A percentile compares a stretch with the other conserved stretches of the same genome.
These are phyloP conservation scores for Nothophoma quercina DNA, from an alignment of 2,329 filamentous ascomycete genomes.

Conservation along the genomic window DNA sequence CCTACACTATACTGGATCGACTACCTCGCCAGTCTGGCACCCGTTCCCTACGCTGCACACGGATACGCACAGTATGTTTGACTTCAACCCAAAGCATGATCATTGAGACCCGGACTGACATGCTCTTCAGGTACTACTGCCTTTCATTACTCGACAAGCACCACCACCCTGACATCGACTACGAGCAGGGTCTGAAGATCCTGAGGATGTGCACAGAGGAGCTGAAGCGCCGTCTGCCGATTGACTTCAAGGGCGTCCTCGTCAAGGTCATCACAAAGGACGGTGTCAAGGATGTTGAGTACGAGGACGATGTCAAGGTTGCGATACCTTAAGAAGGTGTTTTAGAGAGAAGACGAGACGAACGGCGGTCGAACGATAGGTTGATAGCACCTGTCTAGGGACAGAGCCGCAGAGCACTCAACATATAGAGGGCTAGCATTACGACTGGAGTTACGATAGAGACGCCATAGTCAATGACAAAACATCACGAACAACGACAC, in stretches of 20 bases:
- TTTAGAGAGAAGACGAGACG: slow-evolving; percentile 4
- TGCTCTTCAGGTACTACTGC: slow-evolving; percentile 81
- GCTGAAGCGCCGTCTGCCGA: slow-evolving; percentile 92
- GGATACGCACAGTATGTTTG: slow-evolving; percentile 89
- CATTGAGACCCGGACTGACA: slow-evolving; percentile 1
- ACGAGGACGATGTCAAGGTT: slow-evolving; percentile 80
- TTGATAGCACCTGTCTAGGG: slow-evolving; percentile 9
- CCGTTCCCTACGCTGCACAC: slow-evolving; percentile 93
- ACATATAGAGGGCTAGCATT: background rate
- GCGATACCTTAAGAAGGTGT: slow-evolving; percentile 61
- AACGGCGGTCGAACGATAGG: slow-evolving; percentile 9
- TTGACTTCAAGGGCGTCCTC: slow-evolving; percentile 96
- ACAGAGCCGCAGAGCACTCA: background rate
- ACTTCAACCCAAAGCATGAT: background rate
- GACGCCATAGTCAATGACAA: slow-evolving; percentile 18
- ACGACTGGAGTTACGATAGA: slow-evolving; percentile 16
- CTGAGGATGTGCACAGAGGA: slow-evolving; percentile 95
- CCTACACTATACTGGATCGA: slow-evolving; percentile 97
- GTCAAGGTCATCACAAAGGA: slow-evolving; percentile 97
- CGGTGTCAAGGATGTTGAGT: slow-evolving; percentile 83
- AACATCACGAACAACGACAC: slow-evolving; percentile 4
- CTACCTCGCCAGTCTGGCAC: slow-evolving; percentile 88
- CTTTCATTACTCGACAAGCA: slow-evolving; percentile 98
- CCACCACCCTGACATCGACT: slow-evolving; percentile 91
- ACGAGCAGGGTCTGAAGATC: slow-evolving; percentile 90